These are phyloP conservation scores for Nicotiana knightiana DNA, from an alignment of 257 asterid genomes.

Conservation along the genomic window DNA sequence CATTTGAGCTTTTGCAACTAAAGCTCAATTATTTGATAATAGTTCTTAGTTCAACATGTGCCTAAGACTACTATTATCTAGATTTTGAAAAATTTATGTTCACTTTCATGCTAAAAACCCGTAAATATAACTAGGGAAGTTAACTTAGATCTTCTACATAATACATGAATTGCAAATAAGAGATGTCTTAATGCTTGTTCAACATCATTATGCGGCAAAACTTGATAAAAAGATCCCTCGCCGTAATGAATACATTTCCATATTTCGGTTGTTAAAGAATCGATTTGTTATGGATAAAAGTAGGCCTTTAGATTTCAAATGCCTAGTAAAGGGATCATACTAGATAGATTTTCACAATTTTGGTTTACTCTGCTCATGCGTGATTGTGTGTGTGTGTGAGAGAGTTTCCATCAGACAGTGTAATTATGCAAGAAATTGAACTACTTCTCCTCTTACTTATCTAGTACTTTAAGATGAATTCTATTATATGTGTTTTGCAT, in stretches of 20 bases:
- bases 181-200: neutral
- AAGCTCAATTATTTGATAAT: neutral
- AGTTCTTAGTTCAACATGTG: neutral
- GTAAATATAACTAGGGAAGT: neutral
- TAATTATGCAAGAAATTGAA: neutral
- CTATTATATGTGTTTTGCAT: neutral
- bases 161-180: neutral
- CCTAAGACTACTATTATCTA: neutral
- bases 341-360: neutral
- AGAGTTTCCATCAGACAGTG: neutral
- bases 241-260: neutral
- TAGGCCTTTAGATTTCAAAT: neutral
- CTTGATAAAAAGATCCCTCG: neutral
- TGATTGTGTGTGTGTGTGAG: neutral
- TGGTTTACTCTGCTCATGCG: neutral
- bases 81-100: neutral
- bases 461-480: neutral
- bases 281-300: neutral
- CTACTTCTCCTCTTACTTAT: neutral
- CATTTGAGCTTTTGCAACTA: neutral
- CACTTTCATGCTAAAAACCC: neutral
- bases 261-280: neutral
- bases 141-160: neutral
- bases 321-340: neutral
- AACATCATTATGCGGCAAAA: neutral